A percentile compares a stretch with the other conserved stretches of the same genome.
These are phyloP conservation scores for Aaosphaeria pasadenensis DNA, from an alignment of 2,329 filamentous ascomycete species.

Conservation along the genomic window DNA sequence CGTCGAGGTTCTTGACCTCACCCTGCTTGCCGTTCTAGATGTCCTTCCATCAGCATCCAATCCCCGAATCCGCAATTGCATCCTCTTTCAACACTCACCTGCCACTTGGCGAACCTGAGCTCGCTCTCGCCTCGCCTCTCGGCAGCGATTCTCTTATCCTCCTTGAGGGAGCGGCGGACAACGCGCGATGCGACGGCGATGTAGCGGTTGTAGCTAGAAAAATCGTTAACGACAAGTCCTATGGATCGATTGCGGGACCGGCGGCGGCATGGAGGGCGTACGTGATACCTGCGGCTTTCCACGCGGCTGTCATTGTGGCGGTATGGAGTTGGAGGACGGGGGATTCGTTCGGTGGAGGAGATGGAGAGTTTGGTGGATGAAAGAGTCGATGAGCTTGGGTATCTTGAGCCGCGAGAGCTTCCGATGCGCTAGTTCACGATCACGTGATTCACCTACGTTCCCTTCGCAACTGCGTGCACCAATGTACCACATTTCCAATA, in stretches of 20 bases:
- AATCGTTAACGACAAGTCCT: constrained; percentile 21
- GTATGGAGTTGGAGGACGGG: constrained; percentile 22
- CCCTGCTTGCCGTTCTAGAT: constrained; percentile 92
- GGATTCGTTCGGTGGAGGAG: constrained; percentile 16
- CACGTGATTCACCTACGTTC: neutral
- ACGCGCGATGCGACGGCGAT: constrained; percentile 90
- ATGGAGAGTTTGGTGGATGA: constrained; percentile 21
- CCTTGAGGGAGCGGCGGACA: constrained; percentile 95
- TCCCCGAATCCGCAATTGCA: constrained; percentile 2
- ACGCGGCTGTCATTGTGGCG: constrained; percentile 89
- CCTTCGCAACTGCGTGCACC: no score
- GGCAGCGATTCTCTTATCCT: constrained; percentile 80
- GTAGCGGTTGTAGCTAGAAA: constrained; percentile 96
- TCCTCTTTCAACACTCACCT: constrained; percentile 61
- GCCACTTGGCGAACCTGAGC: constrained; percentile 89
- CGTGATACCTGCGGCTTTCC: constrained; percentile 97
- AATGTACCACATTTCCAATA: no score
- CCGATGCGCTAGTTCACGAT: neutral
- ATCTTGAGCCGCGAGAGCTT: constrained; percentile 21
- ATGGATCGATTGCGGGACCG: constrained; percentile 7
- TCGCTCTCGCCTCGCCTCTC: constrained; percentile 91
- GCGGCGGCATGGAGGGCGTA: constrained; percentile 52
- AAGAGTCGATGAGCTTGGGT: constrained; percentile 19
- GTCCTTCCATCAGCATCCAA: constrained; percentile 17
- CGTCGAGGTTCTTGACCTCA: constrained; percentile 67